phyloP scores from a whole-genome alignment of 2,329 filamentous ascomycete species.

The Scedosporium aurantiacum region DNA sequence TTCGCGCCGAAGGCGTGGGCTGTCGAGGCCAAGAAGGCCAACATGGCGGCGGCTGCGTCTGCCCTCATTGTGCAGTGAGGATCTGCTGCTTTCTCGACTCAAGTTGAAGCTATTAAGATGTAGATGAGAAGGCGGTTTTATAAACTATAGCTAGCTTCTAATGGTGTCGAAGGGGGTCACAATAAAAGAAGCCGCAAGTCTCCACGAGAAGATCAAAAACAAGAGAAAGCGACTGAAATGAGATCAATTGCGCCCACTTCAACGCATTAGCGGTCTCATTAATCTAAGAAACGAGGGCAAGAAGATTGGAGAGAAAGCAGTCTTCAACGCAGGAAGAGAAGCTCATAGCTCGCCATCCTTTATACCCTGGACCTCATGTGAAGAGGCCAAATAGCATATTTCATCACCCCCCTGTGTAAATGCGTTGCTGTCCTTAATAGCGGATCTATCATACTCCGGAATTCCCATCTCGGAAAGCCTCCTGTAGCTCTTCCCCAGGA shows the following conservation, averaged over 20 bases:
- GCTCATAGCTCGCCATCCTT: not conserved
- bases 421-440: conserved; percentile 1
- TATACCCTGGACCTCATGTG: not conserved
- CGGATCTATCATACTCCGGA: not conserved
- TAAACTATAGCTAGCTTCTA: too few relatives aligned
- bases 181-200: too few relatives aligned
- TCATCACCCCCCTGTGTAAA: not conserved
- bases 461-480: conserved; percentile 1
- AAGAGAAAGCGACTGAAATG: too few relatives aligned
- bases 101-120: not conserved
- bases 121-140: not conserved
- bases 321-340: not conserved
- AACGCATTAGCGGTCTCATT: too few relatives aligned
- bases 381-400: conserved; percentile 3
- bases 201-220: not conserved
- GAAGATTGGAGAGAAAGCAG: not conserved
- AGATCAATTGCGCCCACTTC: too few relatives aligned
- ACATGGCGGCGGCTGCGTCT: conserved; percentile 1
- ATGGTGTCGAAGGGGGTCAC: too few relatives aligned
- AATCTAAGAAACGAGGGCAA: not conserved
- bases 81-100: not conserved
- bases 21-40: conserved; percentile 9
- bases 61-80: not conserved
- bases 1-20: conserved; percentile 17
- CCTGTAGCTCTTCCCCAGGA: not conserved